These are phyloP conservation scores for Micractinium sp. DNA, from an alignment of 139 green algal genomes.

Conservation along the genomic window DNA sequence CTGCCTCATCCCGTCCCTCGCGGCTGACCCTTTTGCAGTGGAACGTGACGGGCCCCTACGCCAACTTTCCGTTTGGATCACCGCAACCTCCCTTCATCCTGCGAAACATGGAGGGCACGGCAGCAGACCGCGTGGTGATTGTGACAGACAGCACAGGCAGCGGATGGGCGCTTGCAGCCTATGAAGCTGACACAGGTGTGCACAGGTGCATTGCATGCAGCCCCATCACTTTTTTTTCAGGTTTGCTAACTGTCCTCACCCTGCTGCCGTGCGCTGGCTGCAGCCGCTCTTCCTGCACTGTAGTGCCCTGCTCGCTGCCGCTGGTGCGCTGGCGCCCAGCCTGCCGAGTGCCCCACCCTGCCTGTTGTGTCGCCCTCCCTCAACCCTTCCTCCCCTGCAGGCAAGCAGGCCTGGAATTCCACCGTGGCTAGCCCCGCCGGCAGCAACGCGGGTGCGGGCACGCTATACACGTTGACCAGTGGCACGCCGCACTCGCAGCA, in stretches of 20 bases:
- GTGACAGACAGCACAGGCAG: not conserved
- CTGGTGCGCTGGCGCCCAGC: too few species aligned
- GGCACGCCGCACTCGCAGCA: constrained; percentile 9
- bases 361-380: not conserved
- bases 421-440: not conserved
- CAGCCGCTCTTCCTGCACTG: not conserved
- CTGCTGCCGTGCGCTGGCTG: not conserved
- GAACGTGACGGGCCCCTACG: constrained; percentile 3
- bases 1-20: not conserved
- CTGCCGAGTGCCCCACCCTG: not conserved
- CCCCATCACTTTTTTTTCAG: not conserved
- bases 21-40: not conserved
- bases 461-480: not conserved
- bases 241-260: not conserved
- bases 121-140: not conserved
- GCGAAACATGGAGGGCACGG: not conserved
- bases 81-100: not conserved
- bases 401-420: not conserved
- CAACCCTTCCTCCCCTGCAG: not conserved
- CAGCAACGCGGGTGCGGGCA: not conserved
- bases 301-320: not conserved
- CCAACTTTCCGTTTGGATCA: constrained; percentile 22
- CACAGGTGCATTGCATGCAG: not conserved
- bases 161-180: not conserved
- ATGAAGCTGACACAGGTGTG: constrained; percentile 3